These are phyloP conservation scores for Geosmithia flava DNA, from an alignment of 2,329 filamentous ascomycete genomes.

Conservation along the genomic window DNA sequence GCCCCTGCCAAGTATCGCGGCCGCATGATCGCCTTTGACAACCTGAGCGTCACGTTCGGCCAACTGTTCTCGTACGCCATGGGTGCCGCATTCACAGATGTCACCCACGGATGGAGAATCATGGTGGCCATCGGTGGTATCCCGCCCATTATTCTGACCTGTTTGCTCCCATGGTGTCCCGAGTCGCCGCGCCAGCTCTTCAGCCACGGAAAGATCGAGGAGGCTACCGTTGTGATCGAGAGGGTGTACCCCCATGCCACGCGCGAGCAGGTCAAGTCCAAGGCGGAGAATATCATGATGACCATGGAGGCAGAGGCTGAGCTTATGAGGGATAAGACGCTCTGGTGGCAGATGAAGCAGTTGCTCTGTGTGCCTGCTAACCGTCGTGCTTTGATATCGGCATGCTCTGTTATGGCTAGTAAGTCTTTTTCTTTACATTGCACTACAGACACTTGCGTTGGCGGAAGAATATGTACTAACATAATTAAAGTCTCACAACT, in stretches of 20 bases:
- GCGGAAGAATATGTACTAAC: too few species aligned
- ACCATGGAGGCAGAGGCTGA: slow-evolving; percentile 17
- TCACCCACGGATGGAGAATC: slow-evolving; percentile 32
- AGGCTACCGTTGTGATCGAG: slow-evolving; percentile 22
- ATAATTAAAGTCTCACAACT: slow-evolving; percentile 23
- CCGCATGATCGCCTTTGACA: slow-evolving; percentile 33
- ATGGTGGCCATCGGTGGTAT: slow-evolving; percentile 35
- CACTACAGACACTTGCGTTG: too few species aligned
- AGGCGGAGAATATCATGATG: slow-evolving; percentile 28
- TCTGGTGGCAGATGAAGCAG: slow-evolving; percentile 4
- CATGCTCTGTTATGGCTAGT: slow-evolving; percentile 28
- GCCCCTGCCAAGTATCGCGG: slow-evolving; percentile 35
- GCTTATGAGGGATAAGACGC: slow-evolving; percentile 15
- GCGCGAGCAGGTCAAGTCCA: slow-evolving; percentile 26
- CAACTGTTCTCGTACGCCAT: slow-evolving; percentile 27
- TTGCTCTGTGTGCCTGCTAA: slow-evolving; percentile 22
- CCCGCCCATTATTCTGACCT: slow-evolving; percentile 29
- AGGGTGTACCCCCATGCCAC: slow-evolving; percentile 28
- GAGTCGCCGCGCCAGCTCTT: slow-evolving; percentile 35
- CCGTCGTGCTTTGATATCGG: slow-evolving; percentile 24
- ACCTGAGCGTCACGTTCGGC: slow-evolving; percentile 29
- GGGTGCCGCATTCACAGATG: slow-evolving; percentile 23
- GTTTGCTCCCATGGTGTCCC: slow-evolving; percentile 30
- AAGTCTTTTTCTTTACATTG: not conserved
- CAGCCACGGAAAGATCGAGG: slow-evolving; percentile 24